A percentile compares a stretch with the other conserved stretches of the same genome.
phyloP scores from a whole-genome alignment of 495 filamentous ascomycete species.

The Xylaria curta region DNA sequence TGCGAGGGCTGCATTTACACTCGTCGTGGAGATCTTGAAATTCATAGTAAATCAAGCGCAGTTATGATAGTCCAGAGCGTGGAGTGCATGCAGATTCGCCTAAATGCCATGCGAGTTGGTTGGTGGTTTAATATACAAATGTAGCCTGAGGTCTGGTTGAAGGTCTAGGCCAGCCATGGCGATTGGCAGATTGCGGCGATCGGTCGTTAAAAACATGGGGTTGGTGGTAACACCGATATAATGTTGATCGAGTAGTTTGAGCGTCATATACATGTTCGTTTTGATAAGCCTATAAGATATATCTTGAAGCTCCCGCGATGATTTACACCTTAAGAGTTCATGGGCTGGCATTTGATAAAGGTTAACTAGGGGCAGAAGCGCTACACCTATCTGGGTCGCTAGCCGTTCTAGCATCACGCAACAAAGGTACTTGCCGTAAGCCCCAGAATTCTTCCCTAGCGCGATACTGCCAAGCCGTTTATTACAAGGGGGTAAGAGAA shows the following conservation, averaged over 20 bases:
- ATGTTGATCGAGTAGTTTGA: background rate
- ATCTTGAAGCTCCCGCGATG: background rate
- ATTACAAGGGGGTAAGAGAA: no score
- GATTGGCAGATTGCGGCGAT: background rate
- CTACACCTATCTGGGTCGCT: no score
- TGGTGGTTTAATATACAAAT: conserved; percentile 10
- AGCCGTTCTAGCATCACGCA: no score
- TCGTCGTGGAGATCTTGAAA: background rate
- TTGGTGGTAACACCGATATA: background rate
- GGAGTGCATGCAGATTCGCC: conserved; percentile 10
- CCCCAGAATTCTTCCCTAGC: no score
- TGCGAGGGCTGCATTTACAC: background rate
- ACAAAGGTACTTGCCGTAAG: no score
- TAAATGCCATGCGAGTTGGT: conserved; percentile 1
- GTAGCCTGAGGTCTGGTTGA: conserved; percentile 10
- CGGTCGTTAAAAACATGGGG: background rate
- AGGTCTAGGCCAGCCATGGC: background rate
- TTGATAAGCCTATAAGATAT: no score
- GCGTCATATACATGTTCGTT: background rate
- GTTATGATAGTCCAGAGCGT: background rate
- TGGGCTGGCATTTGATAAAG: no score
- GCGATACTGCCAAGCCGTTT: no score
- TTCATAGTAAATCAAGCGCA: background rate
- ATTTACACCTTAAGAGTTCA: background rate
- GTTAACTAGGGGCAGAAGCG: no score